Conservation (phyloP, 2,329 filamentous ascomycete species). For the Mollisiaceae sp. region DNA sequence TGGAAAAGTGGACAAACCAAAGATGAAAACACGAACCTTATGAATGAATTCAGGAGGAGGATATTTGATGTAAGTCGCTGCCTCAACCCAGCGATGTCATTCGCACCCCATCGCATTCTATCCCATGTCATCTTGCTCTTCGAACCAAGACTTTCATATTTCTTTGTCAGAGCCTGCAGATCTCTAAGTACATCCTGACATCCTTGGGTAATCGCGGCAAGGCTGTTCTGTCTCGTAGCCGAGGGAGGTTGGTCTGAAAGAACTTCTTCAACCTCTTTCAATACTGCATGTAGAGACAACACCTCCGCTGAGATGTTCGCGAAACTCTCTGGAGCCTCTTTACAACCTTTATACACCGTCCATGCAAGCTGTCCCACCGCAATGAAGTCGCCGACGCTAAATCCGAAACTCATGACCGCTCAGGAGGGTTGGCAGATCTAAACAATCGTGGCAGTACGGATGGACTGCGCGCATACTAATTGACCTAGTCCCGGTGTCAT, state of each 20-base stretch:
- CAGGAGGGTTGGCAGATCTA: background rate
- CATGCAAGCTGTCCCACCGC: conserved; percentile 20
- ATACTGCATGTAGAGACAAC: conserved; percentile 20
- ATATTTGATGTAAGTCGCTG: conserved; percentile 38
- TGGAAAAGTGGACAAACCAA: background rate
- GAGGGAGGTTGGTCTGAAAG: conserved; percentile 11
- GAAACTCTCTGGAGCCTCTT: conserved; percentile 39
- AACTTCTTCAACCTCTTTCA: conserved; percentile 25
- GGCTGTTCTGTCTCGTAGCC: conserved; percentile 4
- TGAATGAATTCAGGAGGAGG: conserved; percentile 27
- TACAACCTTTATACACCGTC: conserved; percentile 34
- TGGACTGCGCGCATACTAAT: too few relatives aligned
- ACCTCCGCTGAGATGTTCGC: conserved; percentile 34
- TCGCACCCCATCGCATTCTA: conserved; percentile 35
- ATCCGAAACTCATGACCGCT: conserved; percentile 21
- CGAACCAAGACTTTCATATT: conserved; percentile 26
- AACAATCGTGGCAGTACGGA: too few relatives aligned
- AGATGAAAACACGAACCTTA: conserved; percentile 9
- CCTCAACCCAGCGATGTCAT: conserved; percentile 32
- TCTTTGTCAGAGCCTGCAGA: conserved; percentile 23
- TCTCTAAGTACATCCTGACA: conserved; percentile 31
- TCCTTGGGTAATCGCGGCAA: conserved; percentile 22
- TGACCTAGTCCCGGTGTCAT: too few relatives aligned
- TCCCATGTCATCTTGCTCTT: conserved; percentile 36
- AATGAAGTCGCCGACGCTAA: conserved; percentile 18